Conservation (phyloP, 2,329 filamentous ascomycete genomes). For the Drechslerella coelobrocha region DNA sequence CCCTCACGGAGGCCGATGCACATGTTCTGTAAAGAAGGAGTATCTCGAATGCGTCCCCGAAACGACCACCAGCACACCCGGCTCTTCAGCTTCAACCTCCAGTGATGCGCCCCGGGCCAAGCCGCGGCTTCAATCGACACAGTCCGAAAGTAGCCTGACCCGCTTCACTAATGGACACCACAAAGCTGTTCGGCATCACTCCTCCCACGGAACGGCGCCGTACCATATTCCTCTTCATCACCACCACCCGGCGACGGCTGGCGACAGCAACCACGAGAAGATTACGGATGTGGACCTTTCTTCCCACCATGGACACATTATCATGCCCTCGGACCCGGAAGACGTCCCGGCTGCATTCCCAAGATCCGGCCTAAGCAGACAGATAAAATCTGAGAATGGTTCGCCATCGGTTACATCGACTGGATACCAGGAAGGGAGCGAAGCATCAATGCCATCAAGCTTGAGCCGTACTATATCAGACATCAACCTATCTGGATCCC, state of each 20-base stretch:
- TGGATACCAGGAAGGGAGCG: conserved; percentile 56
- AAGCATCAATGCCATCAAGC: conserved; percentile 67
- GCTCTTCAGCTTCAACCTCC: conserved; percentile 56
- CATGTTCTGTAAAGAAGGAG: conserved; percentile 71
- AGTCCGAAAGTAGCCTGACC: conserved; percentile 66
- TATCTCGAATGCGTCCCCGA: conserved; percentile 70
- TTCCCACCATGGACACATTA: conserved; percentile 45
- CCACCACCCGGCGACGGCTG: conserved; percentile 66
- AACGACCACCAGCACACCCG: conserved; percentile 66
- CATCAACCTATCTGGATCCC: conserved; percentile 64
- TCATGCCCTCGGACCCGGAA: conserved; percentile 48
- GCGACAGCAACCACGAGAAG: conserved; percentile 61
- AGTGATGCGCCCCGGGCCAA: conserved; percentile 60
- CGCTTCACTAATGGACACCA: conserved; percentile 70
- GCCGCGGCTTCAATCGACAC: conserved; percentile 68
- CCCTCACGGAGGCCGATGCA: conserved; percentile 72
- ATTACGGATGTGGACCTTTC: conserved; percentile 55
- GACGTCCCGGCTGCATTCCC: conserved; percentile 61
- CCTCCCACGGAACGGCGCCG: conserved; percentile 68
- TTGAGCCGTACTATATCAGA: conserved; percentile 61
- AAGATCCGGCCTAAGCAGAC: conserved; percentile 60
- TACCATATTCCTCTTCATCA: conserved; percentile 67
- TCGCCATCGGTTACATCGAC: conserved; percentile 53
- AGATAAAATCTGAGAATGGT: conserved; percentile 58
- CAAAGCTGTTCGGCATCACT: conserved; percentile 68